Percentiles rank a stretch among this genome's conserved stretches.
These are phyloP conservation scores for Glycine tomentella DNA, from an alignment of 306 rosid genomes.

Conservation along the genomic window DNA sequence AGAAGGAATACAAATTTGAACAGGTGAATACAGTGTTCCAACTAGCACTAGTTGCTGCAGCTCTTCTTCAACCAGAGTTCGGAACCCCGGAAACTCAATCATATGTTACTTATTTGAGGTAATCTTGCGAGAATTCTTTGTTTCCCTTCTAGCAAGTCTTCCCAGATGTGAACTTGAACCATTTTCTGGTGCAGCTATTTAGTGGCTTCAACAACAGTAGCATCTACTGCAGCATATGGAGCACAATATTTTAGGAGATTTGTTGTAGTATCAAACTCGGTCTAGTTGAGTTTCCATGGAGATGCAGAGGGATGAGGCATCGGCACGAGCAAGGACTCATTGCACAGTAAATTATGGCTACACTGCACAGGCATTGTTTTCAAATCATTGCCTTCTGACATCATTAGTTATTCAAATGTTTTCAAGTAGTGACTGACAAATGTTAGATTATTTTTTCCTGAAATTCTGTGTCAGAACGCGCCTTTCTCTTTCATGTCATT, in stretches of 20 bases:
- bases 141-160: slow-evolving; percentile 42
- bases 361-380: neutral
- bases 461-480: too few species aligned
- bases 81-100: slow-evolving; percentile 77
- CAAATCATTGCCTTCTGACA: neutral
- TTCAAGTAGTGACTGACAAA: neutral
- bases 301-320: neutral
- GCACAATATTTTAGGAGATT: slow-evolving; percentile 59
- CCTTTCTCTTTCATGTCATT: too few species aligned
- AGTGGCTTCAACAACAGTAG: slow-evolving; percentile 85
- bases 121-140: slow-evolving; percentile 1
- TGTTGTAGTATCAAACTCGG: slow-evolving; percentile 32
- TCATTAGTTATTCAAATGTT: neutral
- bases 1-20: slow-evolving; percentile 34
- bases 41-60: slow-evolving; percentile 78
- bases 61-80: slow-evolving; percentile 89
- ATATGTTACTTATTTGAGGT: slow-evolving; percentile 79
- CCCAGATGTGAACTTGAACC: slow-evolving; percentile 29
- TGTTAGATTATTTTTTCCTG: too few species aligned
- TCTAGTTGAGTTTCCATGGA: slow-evolving; percentile 38
- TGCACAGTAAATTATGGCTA: neutral
- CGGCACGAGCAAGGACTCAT: neutral
- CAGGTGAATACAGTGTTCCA: slow-evolving; percentile 98
- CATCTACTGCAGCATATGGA: slow-evolving; percentile 71
- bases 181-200: slow-evolving; percentile 71